Base-by-base conservation (phyloP, 768 basidiomycete species). In the Podaxis sp. region DNA sequence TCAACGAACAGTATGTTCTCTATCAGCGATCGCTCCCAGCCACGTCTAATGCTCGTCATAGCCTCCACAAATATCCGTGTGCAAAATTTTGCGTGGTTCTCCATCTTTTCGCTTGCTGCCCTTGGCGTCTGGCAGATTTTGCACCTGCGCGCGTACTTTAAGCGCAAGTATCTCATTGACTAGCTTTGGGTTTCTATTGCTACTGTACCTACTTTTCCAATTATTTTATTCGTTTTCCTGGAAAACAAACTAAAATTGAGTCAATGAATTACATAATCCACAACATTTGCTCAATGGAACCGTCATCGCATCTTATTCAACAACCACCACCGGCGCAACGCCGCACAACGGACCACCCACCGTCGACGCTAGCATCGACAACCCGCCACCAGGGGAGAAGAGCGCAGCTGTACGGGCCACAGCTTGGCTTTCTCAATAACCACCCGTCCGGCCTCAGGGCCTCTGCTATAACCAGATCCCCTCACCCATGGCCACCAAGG, bases 111-210 rank as follows among this genome's bases (percentile, higher is more conserved):
- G 7, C 84, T 98, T 51, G 73, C 94, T 36, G 85, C 80, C 28
- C 80, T 98, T 40, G 96, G 97, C 6, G 84, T 83, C 49, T 99
- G 96, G 97, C 95, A 98, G 78, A 92, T 99, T 51, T 77, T 97
- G 72, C 96, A 99, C 72, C 80, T 99, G 13, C 87, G 95, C 52
- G 85, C 94, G 5, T 99, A 92, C 86, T 98, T 99, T 86, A 95
- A 93, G 80, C 85, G 90, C 71, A 97, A 95, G 77, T 94, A 95
- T 76, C 87, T 95, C 71, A 95, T 95, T 70, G 93, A 95, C 71
- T 91, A 76, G 70, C 53, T 51, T 24, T 59, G 36, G 12, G 22
- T 38, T 36, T 55, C n/a, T 4, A 33, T 6, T 33, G 33, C 24
- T 52, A 52, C 17, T 24, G 52, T 52, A 26, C 24, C 22, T 24